phyloP scores from a whole-genome alignment of 108 stramenopile species.

The Nitzschia putrida region DNA sequence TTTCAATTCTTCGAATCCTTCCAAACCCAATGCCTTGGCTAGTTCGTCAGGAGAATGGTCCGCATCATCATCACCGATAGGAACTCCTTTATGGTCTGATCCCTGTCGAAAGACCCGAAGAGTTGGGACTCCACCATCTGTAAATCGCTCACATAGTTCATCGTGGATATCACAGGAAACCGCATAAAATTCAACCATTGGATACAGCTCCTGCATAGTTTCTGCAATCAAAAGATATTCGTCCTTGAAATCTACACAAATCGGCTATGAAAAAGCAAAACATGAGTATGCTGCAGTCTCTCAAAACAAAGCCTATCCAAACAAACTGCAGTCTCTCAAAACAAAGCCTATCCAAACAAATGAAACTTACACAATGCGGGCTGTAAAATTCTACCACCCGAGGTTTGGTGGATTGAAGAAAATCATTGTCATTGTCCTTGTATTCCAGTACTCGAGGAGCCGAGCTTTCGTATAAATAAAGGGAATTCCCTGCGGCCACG shows the following conservation, averaged over 20 bases:
- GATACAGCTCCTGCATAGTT: slow-evolving; percentile 11
- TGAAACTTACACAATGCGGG: slow-evolving; percentile 38
- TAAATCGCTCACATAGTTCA: slow-evolving; percentile 27
- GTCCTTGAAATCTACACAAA: slow-evolving; percentile 33
- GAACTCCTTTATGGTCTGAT: background rate
- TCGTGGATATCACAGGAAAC: slow-evolving; percentile 42
- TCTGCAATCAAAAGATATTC: slow-evolving; percentile 34
- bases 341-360: no score
- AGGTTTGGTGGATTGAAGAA: slow-evolving; percentile 21
- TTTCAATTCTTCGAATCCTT: background rate
- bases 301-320: no score
- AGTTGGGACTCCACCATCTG: slow-evolving; percentile 21
- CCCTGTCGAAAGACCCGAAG: slow-evolving; percentile 19
- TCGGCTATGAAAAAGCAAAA: slow-evolving; percentile 14
- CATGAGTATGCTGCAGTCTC: no score
- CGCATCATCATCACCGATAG: background rate
- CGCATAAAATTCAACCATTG: slow-evolving; percentile 40
- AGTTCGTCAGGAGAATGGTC: background rate
- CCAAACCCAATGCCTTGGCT: background rate
- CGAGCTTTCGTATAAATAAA: slow-evolving; percentile 8
- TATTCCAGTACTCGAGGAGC: slow-evolving; percentile 16
- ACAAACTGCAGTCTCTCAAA: no score
- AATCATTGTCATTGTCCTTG: slow-evolving; percentile 10
- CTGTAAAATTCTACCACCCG: slow-evolving; percentile 48
- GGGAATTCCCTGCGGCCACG: background rate